phyloP scores from a whole-genome alignment of 352 stramenopile species.

The Phytopythium ostracodes region DNA sequence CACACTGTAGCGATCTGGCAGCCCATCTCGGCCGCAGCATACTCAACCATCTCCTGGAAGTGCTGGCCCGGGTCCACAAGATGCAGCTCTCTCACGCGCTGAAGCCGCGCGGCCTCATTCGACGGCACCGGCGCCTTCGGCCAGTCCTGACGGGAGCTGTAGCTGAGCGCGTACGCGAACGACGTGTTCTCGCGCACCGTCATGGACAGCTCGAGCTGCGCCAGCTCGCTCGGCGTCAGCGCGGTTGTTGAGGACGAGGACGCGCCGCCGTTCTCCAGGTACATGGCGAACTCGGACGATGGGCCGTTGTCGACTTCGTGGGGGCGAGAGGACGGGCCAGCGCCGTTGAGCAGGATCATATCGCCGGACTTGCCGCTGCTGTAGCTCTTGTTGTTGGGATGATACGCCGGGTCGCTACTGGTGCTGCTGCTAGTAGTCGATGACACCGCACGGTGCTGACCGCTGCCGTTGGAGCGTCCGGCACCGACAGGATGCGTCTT shows the following conservation, averaged over 20 bases:
- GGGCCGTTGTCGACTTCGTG: slow-evolving; percentile 17
- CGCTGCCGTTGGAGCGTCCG: slow-evolving; percentile 2
- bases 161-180: slow-evolving; percentile 80
- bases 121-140: slow-evolving; percentile 68
- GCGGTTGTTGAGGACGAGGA: slow-evolving; percentile 18
- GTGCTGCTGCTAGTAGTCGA: slow-evolving; percentile 19
- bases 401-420: slow-evolving; percentile 3
- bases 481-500: slow-evolving; percentile 41
- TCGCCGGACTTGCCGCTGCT: slow-evolving; percentile 29
- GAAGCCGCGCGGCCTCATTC: slow-evolving; percentile 58
- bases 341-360: slow-evolving; percentile 45
- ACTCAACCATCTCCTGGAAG: slow-evolving; percentile 88
- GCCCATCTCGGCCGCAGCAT: slow-evolving; percentile 71
- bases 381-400: slow-evolving; percentile 6
- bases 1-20: slow-evolving; percentile 80
- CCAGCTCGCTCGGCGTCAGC: slow-evolving; percentile 50
- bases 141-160: slow-evolving; percentile 79
- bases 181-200: slow-evolving; percentile 70
- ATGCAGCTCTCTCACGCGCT: slow-evolving; percentile 72
- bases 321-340: slow-evolving; percentile 15
- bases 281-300: slow-evolving; percentile 41
- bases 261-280: slow-evolving; percentile 25
- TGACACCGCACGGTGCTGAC: slow-evolving; percentile 5
- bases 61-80: slow-evolving; percentile 71
- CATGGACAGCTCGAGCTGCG: slow-evolving; percentile 50